Evolutionary conservation across 2,329 filamentous ascomycete species (phyloP).

Genomic region (Pseudogymnoascus sp.): DNA sequence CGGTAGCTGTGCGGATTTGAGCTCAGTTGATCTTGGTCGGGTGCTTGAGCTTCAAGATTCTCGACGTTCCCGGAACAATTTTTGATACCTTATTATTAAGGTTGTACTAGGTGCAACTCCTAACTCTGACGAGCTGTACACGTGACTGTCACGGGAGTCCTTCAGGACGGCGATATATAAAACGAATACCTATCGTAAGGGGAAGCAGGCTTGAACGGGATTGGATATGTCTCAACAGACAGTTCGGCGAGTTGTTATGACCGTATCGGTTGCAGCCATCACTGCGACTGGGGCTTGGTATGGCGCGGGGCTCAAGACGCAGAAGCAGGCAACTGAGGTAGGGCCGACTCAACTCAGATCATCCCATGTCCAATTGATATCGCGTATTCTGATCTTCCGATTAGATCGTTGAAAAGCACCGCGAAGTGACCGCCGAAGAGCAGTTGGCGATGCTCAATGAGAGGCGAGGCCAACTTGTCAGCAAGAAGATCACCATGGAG

Average conservation of each 20-base stretch:
- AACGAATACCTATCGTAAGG: not conserved
- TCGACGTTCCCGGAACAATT: not conserved
- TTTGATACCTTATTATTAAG: not conserved
- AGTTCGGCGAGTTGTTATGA: conserved; percentile 43
- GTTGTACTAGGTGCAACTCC: not conserved
- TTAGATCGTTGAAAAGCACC: conserved; percentile 38
- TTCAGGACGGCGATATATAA: not conserved
- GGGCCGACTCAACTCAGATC: conserved; percentile 11
- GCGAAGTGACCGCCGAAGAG: conserved; percentile 43
- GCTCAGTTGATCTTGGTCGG: conserved; percentile 4
- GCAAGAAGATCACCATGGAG: conserved; percentile 45
- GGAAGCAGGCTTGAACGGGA: not conserved
- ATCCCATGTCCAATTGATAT: not conserved
- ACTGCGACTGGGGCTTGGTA: conserved; percentile 50
- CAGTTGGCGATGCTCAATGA: conserved; percentile 45
- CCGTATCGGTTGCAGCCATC: conserved; percentile 45
- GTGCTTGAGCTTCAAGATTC: conserved; percentile 8
- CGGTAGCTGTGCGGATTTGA: conserved; percentile 12
- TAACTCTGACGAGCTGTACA: not conserved
- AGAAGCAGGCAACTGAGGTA: conserved; percentile 44
- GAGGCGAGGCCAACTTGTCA: conserved; percentile 39
- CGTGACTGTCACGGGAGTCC: not conserved
- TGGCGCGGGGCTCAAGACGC: conserved; percentile 49
- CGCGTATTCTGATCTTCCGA: conserved; percentile 8
- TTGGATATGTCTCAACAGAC: conserved; percentile 21